phyloP scores from a whole-genome alignment of 768 basidiomycete genomes.

The Tulasnella sp. region DNA sequence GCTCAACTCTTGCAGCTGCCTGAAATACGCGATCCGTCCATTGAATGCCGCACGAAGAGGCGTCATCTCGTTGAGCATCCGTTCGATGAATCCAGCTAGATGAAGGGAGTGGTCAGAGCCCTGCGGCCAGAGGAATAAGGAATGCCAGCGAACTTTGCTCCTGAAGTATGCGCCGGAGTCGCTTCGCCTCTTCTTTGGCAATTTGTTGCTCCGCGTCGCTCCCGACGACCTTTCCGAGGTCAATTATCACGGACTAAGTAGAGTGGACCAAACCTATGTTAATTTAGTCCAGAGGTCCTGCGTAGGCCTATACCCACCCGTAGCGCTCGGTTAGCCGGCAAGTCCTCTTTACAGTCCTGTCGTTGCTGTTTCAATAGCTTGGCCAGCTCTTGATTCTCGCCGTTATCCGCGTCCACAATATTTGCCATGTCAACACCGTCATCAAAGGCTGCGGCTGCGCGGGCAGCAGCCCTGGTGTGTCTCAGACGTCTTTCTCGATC shows the following conservation, averaged over 20 bases:
- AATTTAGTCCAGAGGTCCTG: neutral
- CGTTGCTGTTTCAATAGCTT: constrained; percentile 56
- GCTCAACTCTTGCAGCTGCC: constrained; percentile 88
- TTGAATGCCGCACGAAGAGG: constrained; percentile 78
- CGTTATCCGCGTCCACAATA: constrained; percentile 46
- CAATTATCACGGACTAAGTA: constrained; percentile 57
- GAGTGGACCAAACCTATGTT: neutral
- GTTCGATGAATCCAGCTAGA: constrained; percentile 61
- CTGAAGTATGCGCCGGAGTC: constrained; percentile 60
- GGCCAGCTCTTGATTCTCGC: constrained; percentile 66
- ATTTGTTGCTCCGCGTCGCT: constrained; percentile 65
- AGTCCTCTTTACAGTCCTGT: constrained; percentile 53
- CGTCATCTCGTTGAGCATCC: constrained; percentile 71
- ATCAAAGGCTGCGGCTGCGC: constrained; percentile 25
- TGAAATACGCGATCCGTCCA: constrained; percentile 53
- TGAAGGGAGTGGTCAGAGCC: constrained; percentile 27
- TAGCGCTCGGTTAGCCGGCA: constrained; percentile 58
- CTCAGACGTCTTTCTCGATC: constrained; percentile 50
- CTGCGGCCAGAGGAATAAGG: neutral
- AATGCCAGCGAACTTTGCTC: constrained; percentile 60
- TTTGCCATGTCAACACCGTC: constrained; percentile 18
- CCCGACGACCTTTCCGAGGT: constrained; percentile 52
- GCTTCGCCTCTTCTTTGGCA: constrained; percentile 55
- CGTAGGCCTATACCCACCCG: constrained; percentile 44
- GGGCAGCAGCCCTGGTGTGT: constrained; percentile 29